Evolutionary conservation across 2,329 filamentous ascomycete species (phyloP).

Genomic region (Helotiales sp.): DNA sequence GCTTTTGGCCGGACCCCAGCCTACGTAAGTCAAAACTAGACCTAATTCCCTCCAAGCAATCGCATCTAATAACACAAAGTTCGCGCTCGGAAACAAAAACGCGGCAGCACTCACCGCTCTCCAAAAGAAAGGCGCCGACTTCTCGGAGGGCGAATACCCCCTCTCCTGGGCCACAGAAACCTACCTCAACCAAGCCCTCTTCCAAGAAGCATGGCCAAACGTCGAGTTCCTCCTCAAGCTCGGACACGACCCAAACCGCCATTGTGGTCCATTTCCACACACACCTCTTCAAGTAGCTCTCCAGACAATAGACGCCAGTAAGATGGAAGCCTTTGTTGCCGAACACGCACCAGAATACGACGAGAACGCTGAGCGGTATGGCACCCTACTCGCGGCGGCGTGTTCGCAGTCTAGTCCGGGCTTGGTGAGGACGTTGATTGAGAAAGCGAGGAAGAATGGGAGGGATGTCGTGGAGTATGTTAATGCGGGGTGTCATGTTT

Average conservation of each 20-base stretch:
- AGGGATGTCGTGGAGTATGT: background rate
- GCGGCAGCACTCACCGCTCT: background rate
- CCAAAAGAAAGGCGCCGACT: background rate
- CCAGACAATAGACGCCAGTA: background rate
- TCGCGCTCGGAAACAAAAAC: background rate
- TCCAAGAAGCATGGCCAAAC: background rate
- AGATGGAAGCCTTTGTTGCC: background rate
- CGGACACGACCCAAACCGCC: background rate
- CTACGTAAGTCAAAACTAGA: background rate
- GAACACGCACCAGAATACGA: background rate
- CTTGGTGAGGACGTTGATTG: background rate
- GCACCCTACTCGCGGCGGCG: background rate
- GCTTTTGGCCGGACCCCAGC: background rate
- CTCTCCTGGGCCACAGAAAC: background rate
- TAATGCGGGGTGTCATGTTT: background rate
- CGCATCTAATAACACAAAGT: background rate
- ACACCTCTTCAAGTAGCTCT: background rate
- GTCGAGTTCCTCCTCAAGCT: background rate
- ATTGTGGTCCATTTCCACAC: background rate
- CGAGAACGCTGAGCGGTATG: background rate
- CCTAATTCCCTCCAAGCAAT: too few relatives aligned
- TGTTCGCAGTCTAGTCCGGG: background rate
- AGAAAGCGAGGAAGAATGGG: background rate
- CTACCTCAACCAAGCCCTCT: background rate
- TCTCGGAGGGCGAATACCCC: background rate